Evolutionary conservation across 352 stramenopile genomes (phyloP).

Genomic region (Globisporangium apiculatum): DNA sequence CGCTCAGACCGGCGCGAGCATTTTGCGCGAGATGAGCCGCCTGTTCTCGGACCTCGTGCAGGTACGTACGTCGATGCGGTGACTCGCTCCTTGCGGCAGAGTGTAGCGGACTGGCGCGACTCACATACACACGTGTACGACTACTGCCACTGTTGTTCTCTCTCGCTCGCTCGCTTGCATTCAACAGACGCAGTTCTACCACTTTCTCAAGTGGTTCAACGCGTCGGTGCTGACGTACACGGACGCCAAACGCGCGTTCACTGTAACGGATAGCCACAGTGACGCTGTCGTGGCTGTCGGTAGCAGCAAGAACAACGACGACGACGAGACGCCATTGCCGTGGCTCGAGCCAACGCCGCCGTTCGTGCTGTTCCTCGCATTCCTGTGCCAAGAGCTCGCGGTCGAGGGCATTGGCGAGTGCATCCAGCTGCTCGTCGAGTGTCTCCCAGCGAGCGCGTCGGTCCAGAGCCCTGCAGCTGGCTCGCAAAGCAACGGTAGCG

Average conservation of each 20-base stretch:
- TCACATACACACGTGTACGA: too few relatives aligned
- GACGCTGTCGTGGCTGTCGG: not conserved
- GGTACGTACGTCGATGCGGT: constrained; percentile 15
- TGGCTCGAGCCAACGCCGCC: constrained; percentile 54
- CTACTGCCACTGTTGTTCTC: not conserved
- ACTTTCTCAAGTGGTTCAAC: constrained; percentile 82
- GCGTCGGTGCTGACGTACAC: constrained; percentile 51
- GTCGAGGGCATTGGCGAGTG: constrained; percentile 62
- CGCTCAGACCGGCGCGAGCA: constrained; percentile 51
- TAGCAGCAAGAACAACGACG: not conserved
- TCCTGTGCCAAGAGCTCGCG: constrained; percentile 57
- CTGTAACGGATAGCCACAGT: too few relatives aligned
- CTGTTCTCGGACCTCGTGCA: constrained; percentile 77
- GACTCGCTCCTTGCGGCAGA: not conserved
- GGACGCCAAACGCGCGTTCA: constrained; percentile 59
- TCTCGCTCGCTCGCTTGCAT: not conserved
- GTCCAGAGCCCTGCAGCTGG: constrained; percentile 1
- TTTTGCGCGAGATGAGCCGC: constrained; percentile 63
- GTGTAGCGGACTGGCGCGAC: too few relatives aligned
- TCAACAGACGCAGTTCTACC: constrained; percentile 60
- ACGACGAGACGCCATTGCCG: constrained; percentile 34
- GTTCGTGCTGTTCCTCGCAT: constrained; percentile 70
- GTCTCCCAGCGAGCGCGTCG: constrained; percentile 27
- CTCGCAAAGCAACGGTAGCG: too few relatives aligned
- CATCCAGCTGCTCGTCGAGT: constrained; percentile 63